Evolutionary conservation across 306 rosid genomes (phyloP).

Genomic region (Cicer bijugum): DNA sequence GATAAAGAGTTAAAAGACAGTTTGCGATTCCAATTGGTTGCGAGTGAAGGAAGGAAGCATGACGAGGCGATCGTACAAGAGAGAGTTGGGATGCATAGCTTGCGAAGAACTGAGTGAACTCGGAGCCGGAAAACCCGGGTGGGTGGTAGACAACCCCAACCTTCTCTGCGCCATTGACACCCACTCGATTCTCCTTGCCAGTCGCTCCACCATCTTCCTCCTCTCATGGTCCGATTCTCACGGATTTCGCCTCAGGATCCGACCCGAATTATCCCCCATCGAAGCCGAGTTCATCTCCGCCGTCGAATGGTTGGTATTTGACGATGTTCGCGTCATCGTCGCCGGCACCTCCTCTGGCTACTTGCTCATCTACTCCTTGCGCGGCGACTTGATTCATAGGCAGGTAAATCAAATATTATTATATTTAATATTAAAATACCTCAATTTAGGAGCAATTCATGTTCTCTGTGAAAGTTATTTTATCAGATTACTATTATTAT

Average conservation of each 20-base stretch:
- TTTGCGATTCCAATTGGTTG: neutral
- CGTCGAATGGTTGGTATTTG: slow-evolving; percentile 81
- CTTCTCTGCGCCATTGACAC: slow-evolving; percentile 85
- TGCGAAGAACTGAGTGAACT: slow-evolving; percentile 75
- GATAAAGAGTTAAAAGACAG: neutral
- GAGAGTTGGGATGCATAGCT: slow-evolving; percentile 81
- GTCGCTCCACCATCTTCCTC: slow-evolving; percentile 65
- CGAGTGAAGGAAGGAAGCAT: slow-evolving; percentile 19
- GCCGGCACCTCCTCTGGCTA: slow-evolving; percentile 83
- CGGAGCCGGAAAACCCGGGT: slow-evolving; percentile 87
- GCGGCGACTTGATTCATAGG: slow-evolving; percentile 70
- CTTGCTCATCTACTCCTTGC: slow-evolving; percentile 71
- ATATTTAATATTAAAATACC: too few species aligned
- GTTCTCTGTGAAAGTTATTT: too few species aligned
- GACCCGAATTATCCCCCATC: slow-evolving; percentile 78
- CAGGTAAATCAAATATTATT: slow-evolving; percentile 60
- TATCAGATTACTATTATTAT: too few species aligned
- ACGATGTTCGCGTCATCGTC: slow-evolving; percentile 73
- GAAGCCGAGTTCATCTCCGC: slow-evolving; percentile 75
- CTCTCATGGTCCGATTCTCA: slow-evolving; percentile 70
- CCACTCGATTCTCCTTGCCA: slow-evolving; percentile 75
- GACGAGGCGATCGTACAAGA: slow-evolving; percentile 71
- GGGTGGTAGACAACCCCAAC: slow-evolving; percentile 79
- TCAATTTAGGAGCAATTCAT: too few species aligned
- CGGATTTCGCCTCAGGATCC: slow-evolving; percentile 56